These are phyloP conservation scores for Sherardia arvensis DNA, from an alignment of 257 asterid species.

Conservation along the genomic window DNA sequence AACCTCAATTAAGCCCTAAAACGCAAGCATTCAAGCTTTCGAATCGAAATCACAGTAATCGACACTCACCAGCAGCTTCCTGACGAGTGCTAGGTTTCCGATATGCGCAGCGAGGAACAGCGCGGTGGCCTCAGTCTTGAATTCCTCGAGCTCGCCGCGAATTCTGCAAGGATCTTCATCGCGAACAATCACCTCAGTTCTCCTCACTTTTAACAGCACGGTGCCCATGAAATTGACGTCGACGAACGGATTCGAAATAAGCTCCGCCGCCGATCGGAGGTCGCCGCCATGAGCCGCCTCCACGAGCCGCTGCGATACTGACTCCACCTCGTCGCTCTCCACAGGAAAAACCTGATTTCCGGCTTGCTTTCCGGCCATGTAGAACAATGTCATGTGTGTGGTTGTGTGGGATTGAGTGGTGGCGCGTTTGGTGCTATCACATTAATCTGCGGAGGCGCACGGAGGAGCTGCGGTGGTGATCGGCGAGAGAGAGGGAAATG, in stretches of 20 bases:
- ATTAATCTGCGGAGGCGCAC: not conserved
- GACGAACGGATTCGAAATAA: conserved; percentile 29
- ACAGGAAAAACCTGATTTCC: conserved; percentile 22
- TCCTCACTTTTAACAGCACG: conserved; percentile 43
- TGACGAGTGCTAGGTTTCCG: conserved; percentile 49
- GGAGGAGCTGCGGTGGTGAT: not conserved
- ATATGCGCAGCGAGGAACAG: conserved; percentile 67
- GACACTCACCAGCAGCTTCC: conserved; percentile 43
- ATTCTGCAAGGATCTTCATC: conserved; percentile 49
- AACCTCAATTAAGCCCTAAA: not conserved
- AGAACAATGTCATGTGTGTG: conserved; percentile 11
- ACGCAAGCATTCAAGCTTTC: not conserved
- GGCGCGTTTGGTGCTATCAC: not conserved
- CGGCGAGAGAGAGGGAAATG: not conserved
- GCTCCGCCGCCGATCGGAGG: conserved; percentile 34
- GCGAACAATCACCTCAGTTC: conserved; percentile 49
- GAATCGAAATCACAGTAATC: not conserved
- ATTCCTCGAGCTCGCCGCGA: conserved; percentile 58
- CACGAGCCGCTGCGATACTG: conserved; percentile 50
- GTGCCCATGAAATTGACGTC: conserved; percentile 64
- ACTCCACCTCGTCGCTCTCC: conserved; percentile 17
- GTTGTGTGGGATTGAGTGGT: not conserved
- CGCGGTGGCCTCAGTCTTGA: conserved; percentile 64
- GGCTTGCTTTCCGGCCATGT: conserved; percentile 17
- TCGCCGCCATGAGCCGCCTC: conserved; percentile 49